Evolutionary conservation across 2,329 filamentous ascomycete genomes (phyloP), one percentile per base, ranked within the genome.

Genomic region (Fusarium devonianum): DNA sequence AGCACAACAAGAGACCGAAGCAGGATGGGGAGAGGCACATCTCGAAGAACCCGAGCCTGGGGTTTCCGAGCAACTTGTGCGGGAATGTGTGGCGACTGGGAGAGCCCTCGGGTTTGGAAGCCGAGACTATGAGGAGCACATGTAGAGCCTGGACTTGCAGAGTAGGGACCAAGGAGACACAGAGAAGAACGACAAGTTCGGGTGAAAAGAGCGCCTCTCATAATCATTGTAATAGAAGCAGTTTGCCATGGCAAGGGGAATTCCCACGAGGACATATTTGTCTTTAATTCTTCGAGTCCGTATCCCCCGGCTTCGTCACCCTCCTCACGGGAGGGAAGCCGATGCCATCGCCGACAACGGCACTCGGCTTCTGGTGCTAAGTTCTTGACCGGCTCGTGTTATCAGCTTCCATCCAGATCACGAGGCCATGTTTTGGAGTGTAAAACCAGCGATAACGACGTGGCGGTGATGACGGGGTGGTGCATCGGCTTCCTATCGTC

Each of bases 291-390:
- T 12, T 42, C 12, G 5, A 23, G 7, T 9, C 17, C 5, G 13
- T 22, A 18, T 14, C 39, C 16, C 28, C n/a, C 12, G 12, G 18
- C 39, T 18, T 26, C 28, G 21, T 19, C 9, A 14, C 12, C 28
- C 14, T 33, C 7, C 39, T 33, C n/a, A n/a, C n/a, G n/a, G 34
- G 28, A 25, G 28, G 12, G 34, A 34, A 42, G 28, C 39, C 13
- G 25, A 25, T 18, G n/a, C 39, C 26, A 41, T 41, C 21, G 33
- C 39, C 39, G 39, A 42, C 39, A 42, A 42, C 39, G 39, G 39
- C 39, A 22, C 28, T 32, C 38, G 38, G 19, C 10, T n/a, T 11
- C n/a, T 14, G 11, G 21, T 26, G 38, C 19, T 25, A 34, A 29
- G 39, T 25, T 33, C n/a, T 33, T 10, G 14, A 25, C 34, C 28